Conservation (phyloP, 257 asterid genomes). For the Coffea eugenioides region DNA sequence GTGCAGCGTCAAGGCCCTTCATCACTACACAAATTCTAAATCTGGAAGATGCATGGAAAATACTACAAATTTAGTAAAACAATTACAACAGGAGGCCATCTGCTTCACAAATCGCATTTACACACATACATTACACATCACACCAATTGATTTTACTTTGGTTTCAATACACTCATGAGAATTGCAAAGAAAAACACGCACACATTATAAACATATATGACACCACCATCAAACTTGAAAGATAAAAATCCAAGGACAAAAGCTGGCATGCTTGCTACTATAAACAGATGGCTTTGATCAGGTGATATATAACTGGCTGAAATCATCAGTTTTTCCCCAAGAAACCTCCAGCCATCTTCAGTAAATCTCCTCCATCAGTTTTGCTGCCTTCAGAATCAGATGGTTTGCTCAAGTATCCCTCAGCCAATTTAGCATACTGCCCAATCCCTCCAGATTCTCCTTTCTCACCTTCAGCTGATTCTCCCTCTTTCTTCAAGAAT, state of each 20-base stretch:
- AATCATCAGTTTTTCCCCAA: neutral
- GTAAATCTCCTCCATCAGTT: neutral
- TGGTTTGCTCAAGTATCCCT: conserved; percentile 48
- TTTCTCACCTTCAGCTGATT: neutral
- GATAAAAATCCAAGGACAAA: neutral
- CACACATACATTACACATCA: neutral
- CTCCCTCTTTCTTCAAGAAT: neutral
- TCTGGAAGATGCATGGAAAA: too few species aligned
- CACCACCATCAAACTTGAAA: neutral
- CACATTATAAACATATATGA: neutral
- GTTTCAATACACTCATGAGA: neutral
- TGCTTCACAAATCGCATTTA: neutral
- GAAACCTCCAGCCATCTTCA: conserved; percentile 11
- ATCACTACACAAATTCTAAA: too few species aligned
- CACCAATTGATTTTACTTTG: neutral
- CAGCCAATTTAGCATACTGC: conserved; percentile 29
- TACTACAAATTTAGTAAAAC: too few species aligned
- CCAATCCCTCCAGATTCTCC: conserved; percentile 30
- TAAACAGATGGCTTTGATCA: conserved; percentile 6
- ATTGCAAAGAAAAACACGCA: neutral
- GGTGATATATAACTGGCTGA: too few species aligned
- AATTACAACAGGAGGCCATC: neutral
- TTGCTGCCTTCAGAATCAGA: conserved; percentile 13
- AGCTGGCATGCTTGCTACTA: neutral
- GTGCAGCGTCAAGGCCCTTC: too few species aligned